Conservation (phyloP, 2,329 filamentous ascomycete genomes). For the Trichoderma cornu-damae region DNA sequence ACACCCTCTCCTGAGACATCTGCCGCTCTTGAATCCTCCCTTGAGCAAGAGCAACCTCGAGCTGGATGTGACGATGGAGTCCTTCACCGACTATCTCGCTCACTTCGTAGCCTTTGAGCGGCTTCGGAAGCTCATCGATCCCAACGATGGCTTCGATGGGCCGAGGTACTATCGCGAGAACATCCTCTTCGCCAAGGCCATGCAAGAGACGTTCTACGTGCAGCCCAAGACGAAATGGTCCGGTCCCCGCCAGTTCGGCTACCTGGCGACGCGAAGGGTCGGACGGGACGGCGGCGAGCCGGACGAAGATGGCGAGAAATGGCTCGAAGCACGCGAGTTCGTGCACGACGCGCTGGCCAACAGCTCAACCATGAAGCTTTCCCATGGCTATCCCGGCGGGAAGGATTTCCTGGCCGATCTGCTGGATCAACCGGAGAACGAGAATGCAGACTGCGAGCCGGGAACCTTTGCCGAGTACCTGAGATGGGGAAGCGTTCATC, state of each 20-base stretch:
- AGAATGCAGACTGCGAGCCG: slow-evolving; percentile 28
- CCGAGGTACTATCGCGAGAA: slow-evolving; percentile 31
- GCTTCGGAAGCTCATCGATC: slow-evolving; percentile 32
- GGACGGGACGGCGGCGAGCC: slow-evolving; percentile 25
- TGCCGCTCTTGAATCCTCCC: not conserved
- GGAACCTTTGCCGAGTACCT: slow-evolving; percentile 35
- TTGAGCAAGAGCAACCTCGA: not conserved
- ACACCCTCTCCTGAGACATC: slow-evolving; percentile 26
- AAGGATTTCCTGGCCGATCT: slow-evolving; percentile 28
- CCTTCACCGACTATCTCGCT: slow-evolving; percentile 30
- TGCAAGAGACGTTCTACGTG: slow-evolving; percentile 21
- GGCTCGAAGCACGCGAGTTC: slow-evolving; percentile 24
- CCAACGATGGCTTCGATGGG: slow-evolving; percentile 34
- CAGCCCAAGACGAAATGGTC: slow-evolving; percentile 2
- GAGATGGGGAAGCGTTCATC: slow-evolving; percentile 33
- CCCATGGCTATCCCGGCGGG: slow-evolving; percentile 27
- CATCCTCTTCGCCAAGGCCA: slow-evolving; percentile 27
- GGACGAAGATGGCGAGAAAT: slow-evolving; percentile 18
- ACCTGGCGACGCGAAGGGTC: slow-evolving; percentile 21
- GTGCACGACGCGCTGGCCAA: slow-evolving; percentile 31
- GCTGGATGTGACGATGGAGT: slow-evolving; percentile 19
- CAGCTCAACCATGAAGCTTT: slow-evolving; percentile 33
- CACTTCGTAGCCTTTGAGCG: slow-evolving; percentile 28
- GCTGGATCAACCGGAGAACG: slow-evolving; percentile 31
- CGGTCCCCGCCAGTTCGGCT: slow-evolving; percentile 23